A percentile compares a stretch with the other conserved stretches of the same genome.
Conservation (phyloP, 345 rosid species). For the Mangifera indica region DNA sequence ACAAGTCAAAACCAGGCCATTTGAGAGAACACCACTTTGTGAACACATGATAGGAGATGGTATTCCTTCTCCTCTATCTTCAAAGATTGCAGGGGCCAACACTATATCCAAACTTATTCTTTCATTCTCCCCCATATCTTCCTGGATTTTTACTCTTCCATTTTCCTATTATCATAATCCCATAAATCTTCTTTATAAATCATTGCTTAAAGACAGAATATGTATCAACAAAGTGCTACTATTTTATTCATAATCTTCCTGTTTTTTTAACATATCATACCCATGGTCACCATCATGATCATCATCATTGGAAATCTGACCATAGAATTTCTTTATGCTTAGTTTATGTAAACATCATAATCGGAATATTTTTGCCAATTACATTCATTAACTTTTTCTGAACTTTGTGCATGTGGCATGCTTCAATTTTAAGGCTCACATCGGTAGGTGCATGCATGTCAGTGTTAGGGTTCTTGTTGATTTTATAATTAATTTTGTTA, state of each 20-base stretch:
- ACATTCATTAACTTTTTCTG: neutral
- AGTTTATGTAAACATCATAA: neutral
- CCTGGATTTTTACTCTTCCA: conserved; percentile 10
- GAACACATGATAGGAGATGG: conserved; percentile 24
- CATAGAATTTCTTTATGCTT: conserved; percentile 23
- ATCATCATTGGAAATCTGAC: conserved; percentile 51
- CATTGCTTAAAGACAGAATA: conserved; percentile 16
- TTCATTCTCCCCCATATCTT: conserved; percentile 24
- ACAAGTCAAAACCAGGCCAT: conserved; percentile 30
- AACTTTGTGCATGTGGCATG: conserved; percentile 18
- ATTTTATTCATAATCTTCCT: conserved; percentile 21
- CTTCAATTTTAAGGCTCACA: conserved; percentile 13
- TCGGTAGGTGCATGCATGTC: neutral
- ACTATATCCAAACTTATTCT: conserved; percentile 23
- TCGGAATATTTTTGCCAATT: neutral
- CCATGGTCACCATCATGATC: conserved; percentile 28
- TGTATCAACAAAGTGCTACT: conserved; percentile 17
- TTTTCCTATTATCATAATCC: conserved; percentile 8
- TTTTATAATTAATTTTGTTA: too few relatives aligned
- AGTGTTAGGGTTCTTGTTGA: neutral
- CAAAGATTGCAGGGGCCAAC: conserved; percentile 22
- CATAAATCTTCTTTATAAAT: conserved; percentile 4
- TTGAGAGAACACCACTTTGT: conserved; percentile 26
- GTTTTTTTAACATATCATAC: conserved; percentile 10
- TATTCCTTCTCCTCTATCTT: conserved; percentile 20